A percentile compares a stretch with the other conserved stretches of the same genome.
phyloP scores from a whole-genome alignment of 306 rosid genomes.

The Cyclanthera cordifolia region DNA sequence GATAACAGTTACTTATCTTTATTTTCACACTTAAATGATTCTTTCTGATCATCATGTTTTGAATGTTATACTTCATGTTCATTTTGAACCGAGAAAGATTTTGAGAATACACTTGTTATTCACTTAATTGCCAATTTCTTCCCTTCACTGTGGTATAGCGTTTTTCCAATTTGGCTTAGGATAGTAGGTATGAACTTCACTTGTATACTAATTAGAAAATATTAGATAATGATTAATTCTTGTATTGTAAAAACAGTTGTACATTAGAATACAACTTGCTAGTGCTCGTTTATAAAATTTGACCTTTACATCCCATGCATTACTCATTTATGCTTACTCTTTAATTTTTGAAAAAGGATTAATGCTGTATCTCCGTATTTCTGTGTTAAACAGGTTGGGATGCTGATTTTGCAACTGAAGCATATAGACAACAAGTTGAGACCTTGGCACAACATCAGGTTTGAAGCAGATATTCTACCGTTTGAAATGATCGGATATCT shows the following conservation, averaged over 20 bases:
- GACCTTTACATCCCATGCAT: background rate
- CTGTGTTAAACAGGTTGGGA: slow-evolving; percentile 62
- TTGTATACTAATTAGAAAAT: background rate
- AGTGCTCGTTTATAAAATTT: background rate
- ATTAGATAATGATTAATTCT: background rate
- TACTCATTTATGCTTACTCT: background rate
- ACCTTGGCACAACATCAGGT: slow-evolving; percentile 93
- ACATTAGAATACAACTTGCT: background rate
- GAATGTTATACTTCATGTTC: background rate
- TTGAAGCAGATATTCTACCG: slow-evolving; percentile 7
- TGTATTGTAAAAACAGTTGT: background rate
- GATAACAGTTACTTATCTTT: background rate
- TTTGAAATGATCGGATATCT: background rate
- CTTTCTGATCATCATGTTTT: slow-evolving; percentile 2
- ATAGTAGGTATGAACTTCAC: background rate
- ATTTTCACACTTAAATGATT: background rate
- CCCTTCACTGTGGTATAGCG: background rate
- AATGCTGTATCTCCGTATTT: slow-evolving; percentile 12
- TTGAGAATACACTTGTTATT: background rate
- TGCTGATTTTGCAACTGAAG: slow-evolving; percentile 94
- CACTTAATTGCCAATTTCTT: background rate
- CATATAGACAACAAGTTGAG: slow-evolving; percentile 95
- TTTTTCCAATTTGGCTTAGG: background rate
- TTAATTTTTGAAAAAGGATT: background rate
- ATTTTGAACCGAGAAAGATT: background rate